Percentiles rank a stretch among this genome's conserved stretches.
Evolutionary conservation across 208 protist species (phyloP).

Genomic region (Trichomonas gallinae): DNA sequence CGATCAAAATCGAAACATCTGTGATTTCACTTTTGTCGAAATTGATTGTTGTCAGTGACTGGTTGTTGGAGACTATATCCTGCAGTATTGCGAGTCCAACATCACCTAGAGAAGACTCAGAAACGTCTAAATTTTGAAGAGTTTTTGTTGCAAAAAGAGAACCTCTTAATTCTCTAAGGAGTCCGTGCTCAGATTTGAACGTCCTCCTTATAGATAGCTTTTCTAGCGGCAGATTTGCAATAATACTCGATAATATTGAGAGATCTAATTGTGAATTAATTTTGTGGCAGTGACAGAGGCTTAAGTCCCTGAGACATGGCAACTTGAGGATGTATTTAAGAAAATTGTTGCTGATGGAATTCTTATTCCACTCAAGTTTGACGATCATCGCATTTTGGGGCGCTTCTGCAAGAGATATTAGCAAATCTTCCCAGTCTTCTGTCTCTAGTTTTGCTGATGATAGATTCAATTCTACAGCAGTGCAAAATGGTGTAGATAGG

Average conservation of each 20-base stretch:
- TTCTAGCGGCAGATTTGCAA: neutral
- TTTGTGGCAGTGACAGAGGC: neutral
- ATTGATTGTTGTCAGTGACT: neutral
- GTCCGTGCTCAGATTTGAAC: neutral
- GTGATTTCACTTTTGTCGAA: neutral
- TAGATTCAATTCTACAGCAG: too few relatives aligned
- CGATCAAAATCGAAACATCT: neutral
- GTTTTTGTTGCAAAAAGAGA: neutral
- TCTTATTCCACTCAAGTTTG: neutral
- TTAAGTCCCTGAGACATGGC: neutral
- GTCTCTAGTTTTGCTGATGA: too few relatives aligned
- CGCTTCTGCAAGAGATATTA: neutral
- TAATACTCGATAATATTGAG: neutral
- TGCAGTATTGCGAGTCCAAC: neutral
- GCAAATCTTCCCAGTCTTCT: neutral
- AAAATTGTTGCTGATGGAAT: neutral
- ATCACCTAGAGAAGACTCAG: neutral
- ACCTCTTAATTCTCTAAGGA: neutral
- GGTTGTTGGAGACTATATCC: neutral
- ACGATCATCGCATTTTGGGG: neutral
- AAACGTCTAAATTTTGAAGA: neutral
- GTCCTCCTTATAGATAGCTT: neutral
- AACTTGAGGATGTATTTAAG: neutral
- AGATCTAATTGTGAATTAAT: neutral
- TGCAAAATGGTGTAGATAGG: too few relatives aligned